Conservation (phyloP, 768 basidiomycete genomes). For the Suillus paluster region DNA sequence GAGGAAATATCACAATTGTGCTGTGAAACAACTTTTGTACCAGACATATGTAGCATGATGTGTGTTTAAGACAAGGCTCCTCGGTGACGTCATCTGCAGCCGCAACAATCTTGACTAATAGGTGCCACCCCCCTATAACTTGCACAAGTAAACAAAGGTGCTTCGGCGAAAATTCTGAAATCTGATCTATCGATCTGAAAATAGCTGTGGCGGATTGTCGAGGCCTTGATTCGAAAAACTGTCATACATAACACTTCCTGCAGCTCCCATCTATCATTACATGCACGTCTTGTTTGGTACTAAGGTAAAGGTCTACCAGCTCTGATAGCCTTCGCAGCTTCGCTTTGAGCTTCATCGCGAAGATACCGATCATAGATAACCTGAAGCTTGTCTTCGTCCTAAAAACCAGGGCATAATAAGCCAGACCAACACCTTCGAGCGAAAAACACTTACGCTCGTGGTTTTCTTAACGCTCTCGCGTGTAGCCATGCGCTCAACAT, state of each 20-base stretch:
- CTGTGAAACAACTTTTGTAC: too few relatives aligned
- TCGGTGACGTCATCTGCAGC: too few relatives aligned
- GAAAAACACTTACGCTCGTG: constrained; percentile 36
- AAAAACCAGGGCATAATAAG: not conserved
- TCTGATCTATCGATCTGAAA: too few relatives aligned
- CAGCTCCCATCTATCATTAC: not conserved
- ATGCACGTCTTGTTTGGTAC: not conserved
- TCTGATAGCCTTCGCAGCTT: constrained; percentile 54
- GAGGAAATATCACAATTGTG: too few relatives aligned
- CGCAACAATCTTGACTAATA: too few relatives aligned
- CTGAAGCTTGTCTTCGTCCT: constrained; percentile 48
- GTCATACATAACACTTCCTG: not conserved
- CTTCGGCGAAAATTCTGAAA: too few relatives aligned
- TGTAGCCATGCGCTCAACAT: constrained; percentile 44
- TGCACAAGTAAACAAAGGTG: too few relatives aligned
- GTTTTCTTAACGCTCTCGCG: constrained; percentile 54
- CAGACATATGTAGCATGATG: too few relatives aligned
- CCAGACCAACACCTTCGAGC: not conserved
- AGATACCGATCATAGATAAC: constrained; percentile 60
- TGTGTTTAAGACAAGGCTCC: too few relatives aligned
- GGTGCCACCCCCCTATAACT: too few relatives aligned
- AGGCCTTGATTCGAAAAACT: not conserved
- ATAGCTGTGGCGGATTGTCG: not conserved
- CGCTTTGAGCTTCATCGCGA: constrained; percentile 58
- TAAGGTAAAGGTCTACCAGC: constrained; percentile 46